These are phyloP conservation scores for Cercospora sesami DNA, from an alignment of 2,329 filamentous ascomycete genomes.

Conservation along the genomic window DNA sequence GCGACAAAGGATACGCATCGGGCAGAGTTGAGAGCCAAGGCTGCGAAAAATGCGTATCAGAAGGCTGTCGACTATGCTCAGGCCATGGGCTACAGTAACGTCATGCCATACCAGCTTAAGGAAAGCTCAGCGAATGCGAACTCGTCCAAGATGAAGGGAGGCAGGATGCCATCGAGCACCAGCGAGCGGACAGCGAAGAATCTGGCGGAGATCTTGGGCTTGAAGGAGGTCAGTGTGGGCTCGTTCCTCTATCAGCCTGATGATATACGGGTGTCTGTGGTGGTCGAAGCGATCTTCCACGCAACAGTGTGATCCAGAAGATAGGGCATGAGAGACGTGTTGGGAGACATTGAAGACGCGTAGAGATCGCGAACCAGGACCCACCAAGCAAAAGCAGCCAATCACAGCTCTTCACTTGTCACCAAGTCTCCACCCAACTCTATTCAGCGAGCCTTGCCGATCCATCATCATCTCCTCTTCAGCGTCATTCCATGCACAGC, in stretches of 20 bases:
- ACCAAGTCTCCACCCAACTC: background rate
- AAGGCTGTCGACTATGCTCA: slow-evolving; percentile 20
- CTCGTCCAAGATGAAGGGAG: slow-evolving; percentile 6
- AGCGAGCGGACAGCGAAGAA: slow-evolving; percentile 9
- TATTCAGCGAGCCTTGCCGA: background rate
- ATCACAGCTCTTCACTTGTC: slow-evolving; percentile 6
- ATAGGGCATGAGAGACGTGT: background rate
- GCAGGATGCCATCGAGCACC: background rate
- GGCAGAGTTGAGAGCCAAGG: slow-evolving; percentile 4
- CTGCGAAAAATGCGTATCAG: slow-evolving; percentile 14
- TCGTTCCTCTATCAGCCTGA: slow-evolving; percentile 18
- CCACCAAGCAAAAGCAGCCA: background rate
- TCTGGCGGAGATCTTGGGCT: slow-evolving; percentile 9
- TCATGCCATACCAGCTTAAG: slow-evolving; percentile 5
- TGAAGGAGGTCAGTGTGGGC: slow-evolving; percentile 11
- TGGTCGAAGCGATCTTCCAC: slow-evolving; percentile 6
- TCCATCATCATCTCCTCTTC: background rate
- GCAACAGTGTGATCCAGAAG: background rate
- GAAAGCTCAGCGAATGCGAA: slow-evolving; percentile 5
- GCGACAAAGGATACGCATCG: slow-evolving; percentile 16
- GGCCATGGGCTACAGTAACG: slow-evolving; percentile 13
- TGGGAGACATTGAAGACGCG: background rate
- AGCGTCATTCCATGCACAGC: background rate
- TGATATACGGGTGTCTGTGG: slow-evolving; percentile 10
- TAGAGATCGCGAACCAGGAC: background rate